phyloP scores from a whole-genome alignment of 495 filamentous ascomycete species.

The Talaromyces adpressus region DNA sequence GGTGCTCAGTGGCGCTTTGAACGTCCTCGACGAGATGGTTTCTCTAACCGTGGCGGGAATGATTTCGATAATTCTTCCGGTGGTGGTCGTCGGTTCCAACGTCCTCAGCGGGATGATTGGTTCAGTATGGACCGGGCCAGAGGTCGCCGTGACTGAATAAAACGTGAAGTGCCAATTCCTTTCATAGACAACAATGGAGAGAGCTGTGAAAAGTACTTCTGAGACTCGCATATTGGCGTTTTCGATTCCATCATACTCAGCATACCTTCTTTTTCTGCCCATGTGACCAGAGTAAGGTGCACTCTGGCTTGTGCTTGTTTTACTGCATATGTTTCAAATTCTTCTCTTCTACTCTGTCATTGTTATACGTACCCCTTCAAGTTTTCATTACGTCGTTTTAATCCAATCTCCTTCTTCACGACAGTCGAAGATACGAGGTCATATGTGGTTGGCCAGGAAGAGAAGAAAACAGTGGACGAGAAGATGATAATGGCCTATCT shows the following conservation, averaged over 20 bases:
- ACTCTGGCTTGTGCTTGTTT: background rate
- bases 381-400: background rate
- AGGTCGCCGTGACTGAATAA: background rate
- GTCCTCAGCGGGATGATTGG: slow-evolving; percentile 1
- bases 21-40: background rate
- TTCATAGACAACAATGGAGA: background rate
- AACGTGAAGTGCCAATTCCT: background rate
- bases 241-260: background rate
- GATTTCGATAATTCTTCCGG: background rate
- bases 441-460: background rate
- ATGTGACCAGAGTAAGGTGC: background rate
- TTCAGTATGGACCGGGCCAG: background rate
- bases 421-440: background rate
- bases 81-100: background rate
- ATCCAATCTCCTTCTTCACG: background rate
- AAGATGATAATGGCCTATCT: background rate
- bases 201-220: background rate
- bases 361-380: background rate
- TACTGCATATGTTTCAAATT: background rate
- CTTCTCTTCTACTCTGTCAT: background rate
- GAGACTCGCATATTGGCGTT: background rate
- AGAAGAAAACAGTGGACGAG: background rate
- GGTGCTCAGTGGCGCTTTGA: background rate
- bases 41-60: background rate
- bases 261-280: background rate